Conservation (phyloP, 495 filamentous ascomycete species). For the Jackrogersella multiformis region DNA sequence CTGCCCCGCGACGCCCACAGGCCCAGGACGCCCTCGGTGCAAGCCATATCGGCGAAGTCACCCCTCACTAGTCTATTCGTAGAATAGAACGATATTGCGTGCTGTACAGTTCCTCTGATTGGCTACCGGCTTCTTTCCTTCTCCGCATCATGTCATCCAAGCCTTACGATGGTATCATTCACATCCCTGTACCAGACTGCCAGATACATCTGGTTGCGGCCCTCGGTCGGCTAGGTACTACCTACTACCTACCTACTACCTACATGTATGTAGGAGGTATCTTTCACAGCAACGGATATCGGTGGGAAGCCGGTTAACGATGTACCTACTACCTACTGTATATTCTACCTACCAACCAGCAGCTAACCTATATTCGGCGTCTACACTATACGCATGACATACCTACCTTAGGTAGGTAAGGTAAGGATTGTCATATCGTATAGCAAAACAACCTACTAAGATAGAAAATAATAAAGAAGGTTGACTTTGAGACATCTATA, state of each 20-base stretch:
- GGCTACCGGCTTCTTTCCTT: constrained; percentile 33
- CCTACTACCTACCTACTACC: no score
- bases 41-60: constrained; percentile 14
- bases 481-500: no score
- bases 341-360: no score
- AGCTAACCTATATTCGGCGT: no score
- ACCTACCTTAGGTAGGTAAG: no score
- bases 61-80: constrained; percentile 45
- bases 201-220: constrained; percentile 11
- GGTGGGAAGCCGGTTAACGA: neutral
- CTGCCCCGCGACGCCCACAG: constrained; percentile 32
- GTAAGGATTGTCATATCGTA: no score
- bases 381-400: no score
- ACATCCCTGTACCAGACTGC: neutral
- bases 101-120: constrained; percentile 33
- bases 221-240: constrained; percentile 34
- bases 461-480: no score
- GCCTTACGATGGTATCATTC: constrained; percentile 44
- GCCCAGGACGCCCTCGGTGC: neutral
- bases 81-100: constrained; percentile 40
- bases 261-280: no score
- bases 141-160: constrained; percentile 44
- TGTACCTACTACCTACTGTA: no score
- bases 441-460: no score
- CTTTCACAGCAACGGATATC: constrained; percentile 22